A percentile compares a stretch with the other conserved stretches of the same genome.
Evolutionary conservation across 306 rosid species (phyloP).

Genomic region (Rubus parviflorus): DNA sequence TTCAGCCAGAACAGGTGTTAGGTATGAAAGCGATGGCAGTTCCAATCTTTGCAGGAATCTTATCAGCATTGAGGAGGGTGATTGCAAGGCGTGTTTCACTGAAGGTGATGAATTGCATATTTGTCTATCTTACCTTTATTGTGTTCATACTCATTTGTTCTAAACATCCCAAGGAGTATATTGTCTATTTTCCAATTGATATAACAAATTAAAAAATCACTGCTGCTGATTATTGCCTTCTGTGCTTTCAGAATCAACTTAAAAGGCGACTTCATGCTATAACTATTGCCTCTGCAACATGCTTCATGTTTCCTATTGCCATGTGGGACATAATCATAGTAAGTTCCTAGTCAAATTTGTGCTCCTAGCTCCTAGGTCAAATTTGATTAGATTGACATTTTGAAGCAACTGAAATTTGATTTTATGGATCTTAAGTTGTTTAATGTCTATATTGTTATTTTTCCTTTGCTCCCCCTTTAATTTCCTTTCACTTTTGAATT

Average conservation of each 20-base stretch:
- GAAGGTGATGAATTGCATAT: slow-evolving; percentile 52
- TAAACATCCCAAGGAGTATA: slow-evolving; percentile 20
- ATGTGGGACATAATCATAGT: slow-evolving; percentile 95
- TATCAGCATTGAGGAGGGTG: slow-evolving; percentile 91
- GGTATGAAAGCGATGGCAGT: slow-evolving; percentile 69
- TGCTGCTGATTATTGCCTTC: slow-evolving; percentile 26
- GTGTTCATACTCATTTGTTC: slow-evolving; percentile 19
- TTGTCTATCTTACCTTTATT: neutral
- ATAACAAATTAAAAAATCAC: slow-evolving; percentile 19
- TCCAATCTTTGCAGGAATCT: slow-evolving; percentile 85
- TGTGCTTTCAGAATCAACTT: slow-evolving; percentile 81
- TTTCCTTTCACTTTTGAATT: neutral
- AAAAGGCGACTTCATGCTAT: slow-evolving; percentile 91
- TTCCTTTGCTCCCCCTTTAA: neutral
- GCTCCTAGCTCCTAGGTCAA: neutral
- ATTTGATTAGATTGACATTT: slow-evolving; percentile 17
- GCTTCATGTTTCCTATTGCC: slow-evolving; percentile 95
- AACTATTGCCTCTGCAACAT: slow-evolving; percentile 93
- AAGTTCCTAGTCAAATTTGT: slow-evolving; percentile 31
- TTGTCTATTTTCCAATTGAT: slow-evolving; percentile 4
- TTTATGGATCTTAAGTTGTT: neutral
- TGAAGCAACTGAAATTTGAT: slow-evolving; percentile 18
- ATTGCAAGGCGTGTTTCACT: slow-evolving; percentile 91
- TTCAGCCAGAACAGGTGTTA: slow-evolving; percentile 59
- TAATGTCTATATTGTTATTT: neutral